A percentile compares a stretch with the other conserved stretches of the same genome.
Conservation (phyloP, 2,329 filamentous ascomycete genomes). For the Monosporascus ibericus region DNA sequence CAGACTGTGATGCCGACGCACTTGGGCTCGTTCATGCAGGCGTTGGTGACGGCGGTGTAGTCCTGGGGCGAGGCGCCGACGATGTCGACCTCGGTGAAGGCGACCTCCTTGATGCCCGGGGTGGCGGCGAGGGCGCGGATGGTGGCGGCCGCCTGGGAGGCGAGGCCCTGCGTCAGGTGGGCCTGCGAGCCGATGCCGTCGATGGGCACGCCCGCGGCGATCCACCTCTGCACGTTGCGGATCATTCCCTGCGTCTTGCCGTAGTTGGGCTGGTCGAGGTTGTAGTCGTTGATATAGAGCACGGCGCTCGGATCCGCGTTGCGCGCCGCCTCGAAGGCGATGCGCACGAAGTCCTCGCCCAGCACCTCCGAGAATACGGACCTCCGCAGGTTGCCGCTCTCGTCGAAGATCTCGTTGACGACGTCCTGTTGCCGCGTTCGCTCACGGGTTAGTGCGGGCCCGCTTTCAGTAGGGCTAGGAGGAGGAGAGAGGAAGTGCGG, state of each 20-base stretch:
- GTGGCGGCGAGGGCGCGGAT: constrained; percentile 41
- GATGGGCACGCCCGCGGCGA: constrained; percentile 53
- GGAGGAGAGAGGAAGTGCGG: constrained; percentile 20
- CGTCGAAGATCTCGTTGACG: constrained; percentile 59
- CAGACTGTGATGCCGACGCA: constrained; percentile 64
- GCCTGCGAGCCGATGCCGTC: constrained; percentile 53
- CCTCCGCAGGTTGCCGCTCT: constrained; percentile 52
- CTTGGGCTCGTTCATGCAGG: constrained; percentile 50
- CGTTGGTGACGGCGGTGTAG: constrained; percentile 52
- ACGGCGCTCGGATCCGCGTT: constrained; percentile 60
- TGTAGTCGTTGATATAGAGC: constrained; percentile 73
- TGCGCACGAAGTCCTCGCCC: constrained; percentile 62
- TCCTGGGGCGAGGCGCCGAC: constrained; percentile 47
- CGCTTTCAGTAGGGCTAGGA: constrained; percentile 11
- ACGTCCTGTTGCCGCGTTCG: constrained; percentile 43
- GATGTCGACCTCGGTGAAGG: constrained; percentile 61
- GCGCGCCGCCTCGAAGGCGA: constrained; percentile 64
- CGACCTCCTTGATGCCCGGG: constrained; percentile 40
- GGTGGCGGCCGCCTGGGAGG: constrained; percentile 33
- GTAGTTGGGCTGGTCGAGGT: constrained; percentile 54
- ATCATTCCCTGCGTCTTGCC: constrained; percentile 52
- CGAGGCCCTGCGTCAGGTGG: constrained; percentile 38
- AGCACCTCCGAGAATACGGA: constrained; percentile 63
- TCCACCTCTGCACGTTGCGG: constrained; percentile 55
- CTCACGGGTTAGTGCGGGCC: constrained; percentile 34